A percentile compares a stretch with the other conserved stretches of the same genome.
phyloP scores from a whole-genome alignment of 306 rosid species.

The apple (Malus domestica) region DNA sequence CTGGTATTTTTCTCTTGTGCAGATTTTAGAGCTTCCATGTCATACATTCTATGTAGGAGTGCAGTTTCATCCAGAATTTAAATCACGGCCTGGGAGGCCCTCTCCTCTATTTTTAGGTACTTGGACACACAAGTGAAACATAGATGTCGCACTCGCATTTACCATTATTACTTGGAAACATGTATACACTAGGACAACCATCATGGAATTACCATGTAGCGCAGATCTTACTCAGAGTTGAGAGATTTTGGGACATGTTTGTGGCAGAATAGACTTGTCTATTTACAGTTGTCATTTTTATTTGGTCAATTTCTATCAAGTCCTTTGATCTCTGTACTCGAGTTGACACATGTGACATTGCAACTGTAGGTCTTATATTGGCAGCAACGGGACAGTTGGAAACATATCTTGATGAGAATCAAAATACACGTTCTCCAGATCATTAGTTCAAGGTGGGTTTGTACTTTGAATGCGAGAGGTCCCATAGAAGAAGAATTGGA shows the following conservation, averaged over 20 bases:
- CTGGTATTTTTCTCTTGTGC: conserved; percentile 23
- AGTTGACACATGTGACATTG: conserved; percentile 13
- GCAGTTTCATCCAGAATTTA: conserved; percentile 98
- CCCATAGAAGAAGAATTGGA: conserved; percentile 3
- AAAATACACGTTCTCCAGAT: conserved; percentile 40
- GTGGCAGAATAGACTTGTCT: background rate
- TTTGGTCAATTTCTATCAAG: background rate
- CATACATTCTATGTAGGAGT: conserved; percentile 91
- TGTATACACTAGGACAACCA: background rate
- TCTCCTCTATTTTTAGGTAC: conserved; percentile 86
- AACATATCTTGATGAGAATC: conserved; percentile 39
- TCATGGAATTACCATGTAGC: background rate
- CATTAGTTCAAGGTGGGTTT: conserved; percentile 23
- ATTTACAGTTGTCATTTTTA: background rate
- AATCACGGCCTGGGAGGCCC: conserved; percentile 88
- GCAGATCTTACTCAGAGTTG: background rate
- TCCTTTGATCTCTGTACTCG: background rate
- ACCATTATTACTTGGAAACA: background rate
- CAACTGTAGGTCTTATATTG: conserved; percentile 69
- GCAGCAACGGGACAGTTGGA: conserved; percentile 82
- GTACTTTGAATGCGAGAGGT: background rate
- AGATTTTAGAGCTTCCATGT: conserved; percentile 86
- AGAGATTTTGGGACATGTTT: background rate
- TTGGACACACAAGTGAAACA: background rate
- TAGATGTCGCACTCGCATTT: background rate